Base-by-base conservation (phyloP, 2,329 filamentous ascomycete genomes). In the Tolypocladium sp. region DNA sequence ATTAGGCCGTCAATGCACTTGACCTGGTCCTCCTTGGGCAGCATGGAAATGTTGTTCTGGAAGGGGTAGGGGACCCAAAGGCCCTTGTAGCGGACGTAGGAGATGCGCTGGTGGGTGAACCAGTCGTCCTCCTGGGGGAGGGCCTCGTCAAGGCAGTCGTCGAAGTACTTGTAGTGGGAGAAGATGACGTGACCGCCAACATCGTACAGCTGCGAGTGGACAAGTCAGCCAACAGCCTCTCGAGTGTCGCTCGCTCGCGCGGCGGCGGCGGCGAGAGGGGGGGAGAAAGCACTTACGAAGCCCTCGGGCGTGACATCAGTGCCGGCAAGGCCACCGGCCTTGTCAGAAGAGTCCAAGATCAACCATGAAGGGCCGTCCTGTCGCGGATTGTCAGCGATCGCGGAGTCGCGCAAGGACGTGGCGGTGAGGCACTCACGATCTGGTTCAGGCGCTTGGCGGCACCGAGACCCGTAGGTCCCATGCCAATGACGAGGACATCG, bases 81-180 rank as follows among this genome's bases (percentile, higher is more conserved):
- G 66, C 84, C 83, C 86, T 96, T 93, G 88, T 92, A 97, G 73
- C 94, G 92, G 68, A 99, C 93, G 76, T 99, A 99, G 64, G 94
- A 99, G 78, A 99, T 94, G 74, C 94, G 92, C 83, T 99, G 89
- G 82, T 99, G 94, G 65, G 87, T 91, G 79, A 89, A 97, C 94
- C 94, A 99, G 80, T 99, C 94, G 61, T 91, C 88, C 61, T 92
- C 86, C 72, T 91, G 91, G 70, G 94, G 94, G 49, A 99, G 87
- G 57, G 94, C 94, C 83, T 99, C 94, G 75, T 97, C 85, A 73
- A 99, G 88, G 81, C 91, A 95, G 82, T 99, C 94, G 79, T 99
- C 94, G 76, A 99, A 99, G 86, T 99, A 99, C 82, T 97, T 97
- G 89, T 99, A 99, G 85, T 97, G 92, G 69, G 92, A 97, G 85